Conservation (phyloP, 2,329 filamentous ascomycete genomes). For the Pleurostoma richardsiae region DNA sequence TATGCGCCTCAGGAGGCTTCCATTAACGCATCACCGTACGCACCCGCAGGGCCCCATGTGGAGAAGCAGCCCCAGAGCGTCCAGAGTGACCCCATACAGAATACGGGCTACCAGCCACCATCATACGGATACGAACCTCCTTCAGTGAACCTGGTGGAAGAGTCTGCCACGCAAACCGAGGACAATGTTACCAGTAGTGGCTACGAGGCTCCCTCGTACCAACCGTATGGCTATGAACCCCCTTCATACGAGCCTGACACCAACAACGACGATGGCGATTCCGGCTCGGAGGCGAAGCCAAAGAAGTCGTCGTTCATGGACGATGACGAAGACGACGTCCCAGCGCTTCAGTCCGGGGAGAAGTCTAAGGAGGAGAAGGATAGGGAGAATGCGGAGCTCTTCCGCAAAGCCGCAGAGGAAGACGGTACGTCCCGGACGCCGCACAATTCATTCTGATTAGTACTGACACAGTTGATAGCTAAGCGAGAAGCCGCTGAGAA, state of each 20-base stretch:
- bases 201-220: conserved; percentile 59
- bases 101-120: conserved; percentile 34
- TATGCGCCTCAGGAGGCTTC: conserved; percentile 6
- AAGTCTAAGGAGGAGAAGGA: conserved; percentile 67
- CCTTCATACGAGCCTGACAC: conserved; percentile 44
- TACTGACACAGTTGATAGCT: conserved; percentile 33
- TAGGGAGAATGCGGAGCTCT: conserved; percentile 76
- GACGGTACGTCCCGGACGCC: conserved; percentile 47
- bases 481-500: conserved; percentile 53
- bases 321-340: conserved; percentile 69
- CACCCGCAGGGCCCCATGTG: conserved; percentile 7
- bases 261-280: conserved; percentile 36
- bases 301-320: conserved; percentile 80
- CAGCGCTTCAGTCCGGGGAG: conserved; percentile 37
- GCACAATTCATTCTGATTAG: neutral
- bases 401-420: conserved; percentile 76
- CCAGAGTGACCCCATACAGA: conserved; percentile 2
- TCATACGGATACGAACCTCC: conserved; percentile 49
- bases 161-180: conserved; percentile 10
- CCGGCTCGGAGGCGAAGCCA: conserved; percentile 47
- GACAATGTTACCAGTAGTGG: conserved; percentile 28
- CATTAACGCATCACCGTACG: conserved; percentile 12
- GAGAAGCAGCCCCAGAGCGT: neutral
- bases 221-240: conserved; percentile 54
- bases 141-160: conserved; percentile 25